phyloP scores from a whole-genome alignment of 805 yeast species.

The Ogataea henricii region DNA sequence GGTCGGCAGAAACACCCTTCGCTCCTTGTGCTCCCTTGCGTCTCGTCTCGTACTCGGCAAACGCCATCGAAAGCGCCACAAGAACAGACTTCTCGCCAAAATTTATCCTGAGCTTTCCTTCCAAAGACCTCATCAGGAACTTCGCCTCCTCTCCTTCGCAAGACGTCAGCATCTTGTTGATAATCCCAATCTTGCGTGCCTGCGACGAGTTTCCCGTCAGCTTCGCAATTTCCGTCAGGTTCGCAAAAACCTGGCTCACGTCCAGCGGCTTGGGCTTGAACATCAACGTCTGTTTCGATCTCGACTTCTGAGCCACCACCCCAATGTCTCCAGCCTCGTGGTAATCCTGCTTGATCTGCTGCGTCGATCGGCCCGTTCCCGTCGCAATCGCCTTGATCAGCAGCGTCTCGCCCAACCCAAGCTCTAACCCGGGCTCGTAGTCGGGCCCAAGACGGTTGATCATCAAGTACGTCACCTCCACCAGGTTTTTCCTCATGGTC shows the following conservation, averaged over 20 bases:
- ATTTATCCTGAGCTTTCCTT: conserved; percentile 91
- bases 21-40: conserved; percentile 27
- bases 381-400: conserved; percentile 86
- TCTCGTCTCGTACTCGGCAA: conserved; percentile 58
- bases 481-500: conserved; percentile 42
- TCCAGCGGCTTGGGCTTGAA: conserved; percentile 85
- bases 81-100: conserved; percentile 92
- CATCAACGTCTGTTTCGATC: conserved; percentile 89
- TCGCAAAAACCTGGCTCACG: conserved; percentile 70
- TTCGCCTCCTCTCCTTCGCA: conserved; percentile 89
- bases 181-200: conserved; percentile 69
- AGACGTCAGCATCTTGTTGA: conserved; percentile 81
- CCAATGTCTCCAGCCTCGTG: conserved; percentile 89
- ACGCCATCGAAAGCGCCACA: conserved; percentile 80
- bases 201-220: conserved; percentile 83
- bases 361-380: conserved; percentile 78
- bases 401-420: conserved; percentile 91
- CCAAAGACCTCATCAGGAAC: conserved; percentile 83
- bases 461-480: conserved; percentile 77
- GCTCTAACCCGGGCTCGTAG: conserved; percentile 83
- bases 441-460: conserved; percentile 94
- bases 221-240: conserved; percentile 74
- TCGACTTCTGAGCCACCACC: conserved; percentile 77
- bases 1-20: conserved; percentile 39
- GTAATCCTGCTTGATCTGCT: conserved; percentile 72